Conservation (phyloP, 1,284 basidiomycete genomes). For the Uromyces viciae-fabae region DNA sequence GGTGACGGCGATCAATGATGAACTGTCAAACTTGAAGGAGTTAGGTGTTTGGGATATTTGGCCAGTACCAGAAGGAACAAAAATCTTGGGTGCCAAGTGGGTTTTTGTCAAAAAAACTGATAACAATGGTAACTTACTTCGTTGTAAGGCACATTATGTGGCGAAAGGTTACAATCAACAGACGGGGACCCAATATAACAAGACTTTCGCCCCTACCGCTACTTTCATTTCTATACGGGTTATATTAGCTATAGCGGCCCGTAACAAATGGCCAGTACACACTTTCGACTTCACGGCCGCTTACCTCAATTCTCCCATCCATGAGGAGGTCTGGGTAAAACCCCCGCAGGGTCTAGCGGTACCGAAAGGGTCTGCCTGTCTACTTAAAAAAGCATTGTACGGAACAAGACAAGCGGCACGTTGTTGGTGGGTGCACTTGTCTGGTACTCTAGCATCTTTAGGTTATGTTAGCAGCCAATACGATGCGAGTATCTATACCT, state of each 20-base stretch:
- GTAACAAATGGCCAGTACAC: slow-evolving; percentile 4
- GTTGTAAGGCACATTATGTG: too few relatives aligned
- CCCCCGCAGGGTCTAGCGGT: neutral
- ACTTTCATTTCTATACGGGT: slow-evolving; percentile 8
- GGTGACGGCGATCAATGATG: neutral
- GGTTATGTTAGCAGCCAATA: neutral
- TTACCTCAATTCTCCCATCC: slow-evolving; percentile 19
- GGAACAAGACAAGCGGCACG: neutral
- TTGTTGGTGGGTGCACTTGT: slow-evolving; percentile 27
- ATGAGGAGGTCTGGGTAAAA: slow-evolving; percentile 1
- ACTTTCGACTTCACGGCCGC: slow-evolving; percentile 30
- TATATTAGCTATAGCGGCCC: neutral
- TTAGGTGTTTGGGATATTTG: neutral
- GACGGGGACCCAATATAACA: neutral
- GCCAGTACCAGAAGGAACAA: neutral
- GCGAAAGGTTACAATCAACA: too few relatives aligned
- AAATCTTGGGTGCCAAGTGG: too few relatives aligned
- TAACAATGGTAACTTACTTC: too few relatives aligned
- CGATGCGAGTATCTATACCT: neutral
- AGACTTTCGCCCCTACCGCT: slow-evolving; percentile 30
- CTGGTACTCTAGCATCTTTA: neutral
- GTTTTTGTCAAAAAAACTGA: too few relatives aligned
- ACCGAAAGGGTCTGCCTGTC: neutral
- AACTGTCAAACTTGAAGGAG: neutral
- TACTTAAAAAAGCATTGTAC: slow-evolving; percentile 5